These are phyloP conservation scores for Volvariella surrecta DNA, from an alignment of 1,284 basidiomycete species.

Conservation along the genomic window DNA sequence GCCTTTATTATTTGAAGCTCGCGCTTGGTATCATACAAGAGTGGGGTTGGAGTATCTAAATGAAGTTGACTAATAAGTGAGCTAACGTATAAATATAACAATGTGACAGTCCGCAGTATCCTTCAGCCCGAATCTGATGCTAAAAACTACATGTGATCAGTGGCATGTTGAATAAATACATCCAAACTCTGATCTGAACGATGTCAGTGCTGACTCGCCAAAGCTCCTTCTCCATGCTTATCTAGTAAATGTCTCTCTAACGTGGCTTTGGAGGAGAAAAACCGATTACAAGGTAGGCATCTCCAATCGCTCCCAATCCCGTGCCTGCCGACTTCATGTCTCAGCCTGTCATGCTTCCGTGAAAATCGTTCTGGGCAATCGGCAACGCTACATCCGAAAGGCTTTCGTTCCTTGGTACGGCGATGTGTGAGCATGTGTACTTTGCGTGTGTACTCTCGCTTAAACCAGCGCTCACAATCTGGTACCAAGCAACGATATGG, in stretches of 20 bases:
- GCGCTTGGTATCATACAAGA: no score
- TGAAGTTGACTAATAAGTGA: background rate
- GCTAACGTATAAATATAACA: background rate
- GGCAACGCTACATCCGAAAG: conserved; percentile 13
- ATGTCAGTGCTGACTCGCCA: background rate
- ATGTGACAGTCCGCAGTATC: no score
- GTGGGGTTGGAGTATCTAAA: no score
- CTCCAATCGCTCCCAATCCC: conserved; percentile 16
- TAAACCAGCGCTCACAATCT: conserved; percentile 13
- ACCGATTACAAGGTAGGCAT: conserved; percentile 12
- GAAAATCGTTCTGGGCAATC: conserved; percentile 16
- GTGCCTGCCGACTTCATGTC: conserved; percentile 17
- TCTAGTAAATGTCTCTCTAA: conserved; percentile 11
- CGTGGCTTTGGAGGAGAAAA: conserved; percentile 14
- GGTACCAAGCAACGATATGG: conserved; percentile 12
- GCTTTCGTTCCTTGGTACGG: conserved; percentile 8
- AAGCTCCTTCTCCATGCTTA: conserved; percentile 5
- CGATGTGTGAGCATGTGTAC: conserved; percentile 11
- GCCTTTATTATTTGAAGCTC: no score
- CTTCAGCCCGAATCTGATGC: no score
- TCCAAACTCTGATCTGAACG: background rate
- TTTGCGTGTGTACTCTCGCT: conserved; percentile 12
- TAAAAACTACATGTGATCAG: no score
- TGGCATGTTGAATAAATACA: no score
- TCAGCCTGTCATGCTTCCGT: conserved; percentile 16